Evolutionary conservation across 495 filamentous ascomycete species (phyloP).

Genomic region (Neurospora sp.): DNA sequence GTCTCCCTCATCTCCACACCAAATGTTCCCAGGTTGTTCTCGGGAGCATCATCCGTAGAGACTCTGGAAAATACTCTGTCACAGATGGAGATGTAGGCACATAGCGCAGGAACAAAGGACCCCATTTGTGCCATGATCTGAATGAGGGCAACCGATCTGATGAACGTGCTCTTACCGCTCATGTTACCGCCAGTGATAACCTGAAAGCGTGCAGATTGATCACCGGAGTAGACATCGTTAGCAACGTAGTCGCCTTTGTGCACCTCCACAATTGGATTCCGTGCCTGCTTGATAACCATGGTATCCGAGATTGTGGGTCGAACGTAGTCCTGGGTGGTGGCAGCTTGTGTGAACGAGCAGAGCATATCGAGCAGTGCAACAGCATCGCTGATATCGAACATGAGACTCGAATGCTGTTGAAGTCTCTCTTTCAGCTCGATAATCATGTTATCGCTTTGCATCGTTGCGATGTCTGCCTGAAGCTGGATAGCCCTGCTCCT

Average conservation of each 20-base stretch:
- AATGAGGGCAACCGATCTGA: slow-evolving; percentile 74
- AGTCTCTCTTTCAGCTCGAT: slow-evolving; percentile 59
- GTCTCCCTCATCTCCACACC: slow-evolving; percentile 93
- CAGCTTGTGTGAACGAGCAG: slow-evolving; percentile 68
- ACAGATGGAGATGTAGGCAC: slow-evolving; percentile 70
- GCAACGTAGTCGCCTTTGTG: slow-evolving; percentile 58
- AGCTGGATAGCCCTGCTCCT: slow-evolving; percentile 45
- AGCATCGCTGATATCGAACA: slow-evolving; percentile 74
- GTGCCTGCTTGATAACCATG: slow-evolving; percentile 67
- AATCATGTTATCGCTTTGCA: slow-evolving; percentile 64
- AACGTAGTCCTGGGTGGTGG: slow-evolving; percentile 68
- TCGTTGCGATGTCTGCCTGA: slow-evolving; percentile 67
- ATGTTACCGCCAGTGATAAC: slow-evolving; percentile 97
- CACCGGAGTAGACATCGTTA: slow-evolving; percentile 75
- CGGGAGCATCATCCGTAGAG: slow-evolving; percentile 78
- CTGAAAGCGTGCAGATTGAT: slow-evolving; percentile 67
- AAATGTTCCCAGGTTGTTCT: slow-evolving; percentile 88
- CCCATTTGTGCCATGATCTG: slow-evolving; percentile 90
- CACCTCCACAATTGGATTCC: slow-evolving; percentile 67
- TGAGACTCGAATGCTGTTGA: slow-evolving; percentile 51
- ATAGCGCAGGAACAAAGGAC: slow-evolving; percentile 78
- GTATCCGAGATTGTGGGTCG: slow-evolving; percentile 66
- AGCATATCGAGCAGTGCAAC: slow-evolving; percentile 92
- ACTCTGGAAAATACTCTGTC: slow-evolving; percentile 81
- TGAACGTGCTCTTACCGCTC: slow-evolving; percentile 97